Evolutionary conservation across 2,329 filamentous ascomycete species (phyloP).

Genomic region (Pseudogymnoascus sp.): DNA sequence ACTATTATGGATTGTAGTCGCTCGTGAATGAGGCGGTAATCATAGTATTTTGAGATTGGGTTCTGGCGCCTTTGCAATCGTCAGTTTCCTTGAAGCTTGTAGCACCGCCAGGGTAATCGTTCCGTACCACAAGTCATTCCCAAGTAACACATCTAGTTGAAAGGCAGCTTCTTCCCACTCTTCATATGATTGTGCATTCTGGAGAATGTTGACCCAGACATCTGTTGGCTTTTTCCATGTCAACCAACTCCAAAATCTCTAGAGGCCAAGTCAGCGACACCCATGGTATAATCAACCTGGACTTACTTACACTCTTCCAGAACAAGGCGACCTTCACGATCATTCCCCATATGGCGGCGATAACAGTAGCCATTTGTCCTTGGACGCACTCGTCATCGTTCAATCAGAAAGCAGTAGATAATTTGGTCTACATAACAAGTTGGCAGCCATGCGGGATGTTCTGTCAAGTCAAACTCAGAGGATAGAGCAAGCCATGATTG

Average conservation of each 20-base stretch:
- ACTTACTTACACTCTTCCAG: slow-evolving; percentile 48
- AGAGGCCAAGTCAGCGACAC: slow-evolving; percentile 5
- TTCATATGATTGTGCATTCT: slow-evolving; percentile 62
- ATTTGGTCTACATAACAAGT: not conserved
- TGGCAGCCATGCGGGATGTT: not conserved
- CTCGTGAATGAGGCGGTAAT: slow-evolving; percentile 75
- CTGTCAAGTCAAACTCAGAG: not conserved
- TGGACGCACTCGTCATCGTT: slow-evolving; percentile 1
- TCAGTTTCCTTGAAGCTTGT: not conserved
- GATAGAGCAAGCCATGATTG: not conserved
- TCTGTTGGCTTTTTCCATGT: slow-evolving; percentile 55
- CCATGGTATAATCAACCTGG: not conserved
- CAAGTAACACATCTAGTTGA: slow-evolving; percentile 72
- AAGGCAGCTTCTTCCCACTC: slow-evolving; percentile 83
- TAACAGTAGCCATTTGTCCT: slow-evolving; percentile 21
- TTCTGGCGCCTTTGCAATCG: slow-evolving; percentile 60
- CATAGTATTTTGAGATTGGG: slow-evolving; percentile 71
- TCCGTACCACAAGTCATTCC: slow-evolving; percentile 67
- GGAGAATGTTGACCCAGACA: slow-evolving; percentile 56
- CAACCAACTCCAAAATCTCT: slow-evolving; percentile 65
- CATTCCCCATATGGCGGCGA: slow-evolving; percentile 45
- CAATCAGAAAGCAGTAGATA: not conserved
- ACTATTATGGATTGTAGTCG: slow-evolving; percentile 62
- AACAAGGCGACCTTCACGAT: slow-evolving; percentile 53
- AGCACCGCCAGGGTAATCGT: not conserved